Evolutionary conservation across 192 early-diverging fungal genomes (phyloP), one percentile per base, ranked within the genome.

Genomic region (Neocallimastix lanati): DNA sequence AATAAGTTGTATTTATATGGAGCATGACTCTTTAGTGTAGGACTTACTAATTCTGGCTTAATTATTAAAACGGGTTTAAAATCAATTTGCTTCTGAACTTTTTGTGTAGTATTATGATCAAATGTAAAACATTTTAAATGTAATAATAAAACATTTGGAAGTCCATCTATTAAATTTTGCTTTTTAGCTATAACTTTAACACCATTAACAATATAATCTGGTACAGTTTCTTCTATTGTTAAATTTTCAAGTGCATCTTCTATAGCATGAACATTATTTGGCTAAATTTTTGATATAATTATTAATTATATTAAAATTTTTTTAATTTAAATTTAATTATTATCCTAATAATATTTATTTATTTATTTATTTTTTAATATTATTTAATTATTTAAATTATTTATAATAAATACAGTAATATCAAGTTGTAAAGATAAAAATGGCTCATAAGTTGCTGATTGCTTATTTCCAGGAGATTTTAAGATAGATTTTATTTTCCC

Each of bases 111-210:
- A 78, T 88, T 86, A 79, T 89, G 88, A 84, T 95, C 84, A 76
- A 85, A 98, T 28, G 93, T 89, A 84, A 98, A 98, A 16, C 96
- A 91, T 83, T 98, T 99, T 67, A 99, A 83, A 79, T 98, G 95
- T 25, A 99, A 87, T 28, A 98, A 92, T 28, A 99, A 87, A 11
- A 99, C 90, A 4, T 95, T 93, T 12, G 98, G 98, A 29, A 95
- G 85, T 1, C 80, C 83, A 76, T 98, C 96, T 21, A 99, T 83
- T 76, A 89, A 88, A 29, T 87, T 88, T 83, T 96, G 93, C 81
- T 99, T 98, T 1, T 93, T 94, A 11, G 93, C 94, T 28, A 85
- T 82, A 76, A 90, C 88, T 38, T 84, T 29, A 29, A 6, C 12
- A 7, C 79, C 83, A 18, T 67, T 25, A 81, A 77, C 77, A 28